A percentile compares a stretch with the other conserved stretches of the same genome.
Evolutionary conservation across 2,329 filamentous ascomycete species (phyloP).

Genomic region (Cladosporium oxysporum): DNA sequence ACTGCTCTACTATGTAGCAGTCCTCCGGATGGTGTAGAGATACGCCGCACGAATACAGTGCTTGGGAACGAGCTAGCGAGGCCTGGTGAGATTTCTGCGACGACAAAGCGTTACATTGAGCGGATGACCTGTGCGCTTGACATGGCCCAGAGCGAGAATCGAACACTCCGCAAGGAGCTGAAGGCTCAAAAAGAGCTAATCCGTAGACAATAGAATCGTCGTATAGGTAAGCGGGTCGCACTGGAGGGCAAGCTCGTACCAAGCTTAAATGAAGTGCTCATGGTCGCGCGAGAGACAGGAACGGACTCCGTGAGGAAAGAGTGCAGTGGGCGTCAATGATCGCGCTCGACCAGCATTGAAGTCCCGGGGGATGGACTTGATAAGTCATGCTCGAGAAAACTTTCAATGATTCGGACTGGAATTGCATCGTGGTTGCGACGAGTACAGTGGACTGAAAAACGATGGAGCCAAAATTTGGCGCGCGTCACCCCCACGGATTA

Average conservation of each 20-base stretch:
- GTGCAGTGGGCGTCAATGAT: no score
- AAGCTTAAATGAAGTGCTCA: not conserved
- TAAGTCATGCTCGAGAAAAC: no score
- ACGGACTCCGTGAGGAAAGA: no score
- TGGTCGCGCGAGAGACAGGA: not conserved
- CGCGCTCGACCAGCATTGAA: no score
- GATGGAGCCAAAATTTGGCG: no score
- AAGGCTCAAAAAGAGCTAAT: not conserved
- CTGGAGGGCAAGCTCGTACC: not conserved
- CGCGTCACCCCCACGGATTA: no score
- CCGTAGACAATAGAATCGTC: not conserved
- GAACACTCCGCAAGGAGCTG: not conserved
- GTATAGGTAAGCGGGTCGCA: not conserved
- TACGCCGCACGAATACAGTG: not conserved
- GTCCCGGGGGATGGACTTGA: no score
- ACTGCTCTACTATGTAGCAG: not conserved
- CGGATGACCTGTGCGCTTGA: not conserved
- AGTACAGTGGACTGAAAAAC: no score
- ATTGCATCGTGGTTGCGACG: no score
- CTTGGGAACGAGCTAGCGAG: not conserved
- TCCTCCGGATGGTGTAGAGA: not conserved
- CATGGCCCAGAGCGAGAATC: not conserved
- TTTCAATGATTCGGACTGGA: no score
- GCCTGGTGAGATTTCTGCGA: not conserved
- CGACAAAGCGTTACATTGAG: not conserved